Evolutionary conservation across 805 yeast species (phyloP), one percentile per base, ranked within the genome.

Genomic region (Yamadazyma philogaea): DNA sequence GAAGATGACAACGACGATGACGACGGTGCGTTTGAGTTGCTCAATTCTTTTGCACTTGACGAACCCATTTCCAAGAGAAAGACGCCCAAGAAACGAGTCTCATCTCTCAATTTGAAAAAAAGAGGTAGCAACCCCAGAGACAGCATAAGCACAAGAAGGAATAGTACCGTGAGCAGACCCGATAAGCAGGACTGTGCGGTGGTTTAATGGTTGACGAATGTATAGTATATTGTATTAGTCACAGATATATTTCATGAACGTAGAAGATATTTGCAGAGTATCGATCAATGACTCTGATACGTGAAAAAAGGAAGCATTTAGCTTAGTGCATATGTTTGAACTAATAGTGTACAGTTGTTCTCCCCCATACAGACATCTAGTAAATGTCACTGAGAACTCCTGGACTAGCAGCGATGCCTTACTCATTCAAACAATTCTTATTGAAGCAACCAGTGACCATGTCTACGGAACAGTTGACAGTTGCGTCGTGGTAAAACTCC

Each of bases 401-500:
- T n/a, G n/a, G n/a, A n/a, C n/a, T n/a, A n/a, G n/a, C n/a, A n/a
- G n/a, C n/a, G n/a, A n/a, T n/a, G n/a, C n/a, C 31, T 28, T 14
- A 28, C 15, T 28, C n/a, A 15, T 45, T 30, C 31, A 54, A 49
- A 43, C 65, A 59, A 20, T 51, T 55, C 17, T 49, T 52, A 36
- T 59, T 58, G 43, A 59, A 65, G 47, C 70, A 64, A 17, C 58
- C 59, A 5, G 62, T 53, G 14, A 51, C 58, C 30, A 54, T 64
- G 46, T 64, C 69, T 20, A 61, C 59, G 14, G 54, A 43, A 46
- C 70, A 64, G 40, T 48, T 59, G 10, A 34, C 45, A 39, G 54
- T 57, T 17, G 68, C 52, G 14, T 61, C 61, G 3, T 71, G 72
- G 38, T 59, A 68, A 17, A 59, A 54, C 6, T 18, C 32, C 10